phyloP scores from a whole-genome alignment of 2,329 filamentous ascomycete species.

The Chaetomium sp. region DNA sequence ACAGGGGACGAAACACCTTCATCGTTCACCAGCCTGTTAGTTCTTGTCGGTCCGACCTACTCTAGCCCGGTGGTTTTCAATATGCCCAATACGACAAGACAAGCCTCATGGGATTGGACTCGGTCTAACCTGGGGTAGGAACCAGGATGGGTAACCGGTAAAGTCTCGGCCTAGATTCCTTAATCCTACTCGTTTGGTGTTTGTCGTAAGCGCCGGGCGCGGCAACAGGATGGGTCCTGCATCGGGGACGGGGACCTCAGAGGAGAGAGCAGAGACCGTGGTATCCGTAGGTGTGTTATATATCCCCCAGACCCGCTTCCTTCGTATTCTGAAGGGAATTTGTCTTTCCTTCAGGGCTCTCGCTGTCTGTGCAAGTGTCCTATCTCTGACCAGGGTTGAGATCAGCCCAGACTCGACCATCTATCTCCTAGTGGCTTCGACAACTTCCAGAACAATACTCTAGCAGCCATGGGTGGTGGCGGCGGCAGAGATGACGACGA shows the following conservation, averaged over 20 bases:
- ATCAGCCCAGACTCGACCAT: not conserved
- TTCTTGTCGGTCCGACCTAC: constrained; percentile 17
- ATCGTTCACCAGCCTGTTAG: not conserved
- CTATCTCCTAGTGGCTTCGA: not conserved
- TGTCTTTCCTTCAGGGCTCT: not conserved
- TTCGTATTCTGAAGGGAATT: not conserved
- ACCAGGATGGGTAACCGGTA: not conserved
- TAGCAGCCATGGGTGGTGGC: constrained; percentile 31
- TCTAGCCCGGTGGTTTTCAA: constrained; percentile 7
- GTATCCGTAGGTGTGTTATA: constrained; percentile 4
- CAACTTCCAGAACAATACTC: not conserved
- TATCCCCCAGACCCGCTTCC: not conserved
- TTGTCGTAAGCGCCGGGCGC: not conserved
- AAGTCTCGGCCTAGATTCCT: not conserved
- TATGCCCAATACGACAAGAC: constrained; percentile 10
- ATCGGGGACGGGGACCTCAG: not conserved
- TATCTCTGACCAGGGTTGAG: not conserved
- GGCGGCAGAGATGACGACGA: constrained; percentile 22
- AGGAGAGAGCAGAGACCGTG: not conserved
- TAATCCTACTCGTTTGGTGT: not conserved
- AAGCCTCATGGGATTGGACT: not conserved
- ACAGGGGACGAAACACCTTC: too few relatives aligned
- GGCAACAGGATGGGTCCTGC: not conserved
- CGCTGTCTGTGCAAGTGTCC: not conserved
- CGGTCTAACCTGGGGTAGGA: not conserved